Evolutionary conservation across 257 asterid species (phyloP).

Genomic region (Nicotiana paniculata): DNA sequence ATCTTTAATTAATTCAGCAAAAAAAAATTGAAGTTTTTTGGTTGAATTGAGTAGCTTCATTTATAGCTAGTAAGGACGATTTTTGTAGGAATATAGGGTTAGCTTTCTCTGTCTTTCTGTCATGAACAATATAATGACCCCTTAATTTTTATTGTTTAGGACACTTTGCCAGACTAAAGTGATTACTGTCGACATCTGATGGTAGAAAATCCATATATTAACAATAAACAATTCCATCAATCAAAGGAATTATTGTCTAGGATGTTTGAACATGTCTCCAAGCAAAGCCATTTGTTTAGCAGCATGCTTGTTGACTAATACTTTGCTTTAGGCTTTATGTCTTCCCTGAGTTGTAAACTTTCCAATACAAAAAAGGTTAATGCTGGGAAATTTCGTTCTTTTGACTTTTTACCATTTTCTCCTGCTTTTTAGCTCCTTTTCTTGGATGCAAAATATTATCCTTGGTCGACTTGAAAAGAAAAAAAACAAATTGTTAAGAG

Average conservation of each 20-base stretch:
- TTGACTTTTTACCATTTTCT: not conserved
- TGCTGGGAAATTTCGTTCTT: not conserved
- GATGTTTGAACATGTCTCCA: slow-evolving; percentile 16
- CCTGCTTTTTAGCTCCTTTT: not conserved
- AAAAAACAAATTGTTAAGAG: not conserved
- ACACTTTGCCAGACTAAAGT: not conserved
- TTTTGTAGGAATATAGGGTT: not conserved
- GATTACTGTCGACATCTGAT: slow-evolving; percentile 1
- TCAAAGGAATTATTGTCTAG: slow-evolving; percentile 12
- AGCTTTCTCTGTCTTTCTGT: not conserved
- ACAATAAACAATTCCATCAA: not conserved
- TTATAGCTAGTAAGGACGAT: not conserved
- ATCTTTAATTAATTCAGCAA: not conserved
- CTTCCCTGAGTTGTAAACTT: not conserved
- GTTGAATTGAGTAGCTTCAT: not conserved
- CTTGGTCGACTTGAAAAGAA: not conserved
- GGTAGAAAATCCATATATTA: not conserved
- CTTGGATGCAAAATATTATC: not conserved
- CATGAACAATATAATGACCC: not conserved
- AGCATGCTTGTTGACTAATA: slow-evolving; percentile 14
- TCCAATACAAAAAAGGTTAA: not conserved
- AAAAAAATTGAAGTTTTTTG: not conserved
- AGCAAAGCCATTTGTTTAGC: slow-evolving; percentile 12
- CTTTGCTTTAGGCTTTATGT: not conserved
- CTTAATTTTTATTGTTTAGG: not conserved